Conservation (phyloP, 495 filamentous ascomycete genomes). For the Penicillium canariense region DNA sequence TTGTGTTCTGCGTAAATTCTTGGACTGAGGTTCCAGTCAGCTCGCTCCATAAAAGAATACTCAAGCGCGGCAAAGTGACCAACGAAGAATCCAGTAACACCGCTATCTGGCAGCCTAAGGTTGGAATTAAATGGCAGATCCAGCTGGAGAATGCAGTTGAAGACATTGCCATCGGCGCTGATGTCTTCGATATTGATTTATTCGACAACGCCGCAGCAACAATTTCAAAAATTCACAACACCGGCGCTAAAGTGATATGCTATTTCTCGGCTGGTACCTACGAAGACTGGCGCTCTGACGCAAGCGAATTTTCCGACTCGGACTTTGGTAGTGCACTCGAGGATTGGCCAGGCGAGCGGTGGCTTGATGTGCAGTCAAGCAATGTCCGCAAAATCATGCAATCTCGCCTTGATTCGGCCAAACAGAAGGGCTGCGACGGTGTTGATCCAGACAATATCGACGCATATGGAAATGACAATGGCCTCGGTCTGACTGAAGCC, state of each 20-base stretch:
- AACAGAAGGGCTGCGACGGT: constrained; percentile 62
- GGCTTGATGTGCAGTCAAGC: constrained; percentile 57
- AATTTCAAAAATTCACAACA: constrained; percentile 47
- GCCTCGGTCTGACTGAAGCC: constrained; percentile 50
- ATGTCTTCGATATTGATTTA: constrained; percentile 62
- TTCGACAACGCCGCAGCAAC: constrained; percentile 48
- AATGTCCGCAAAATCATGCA: constrained; percentile 63
- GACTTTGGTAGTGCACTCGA: constrained; percentile 55
- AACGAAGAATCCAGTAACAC: background rate
- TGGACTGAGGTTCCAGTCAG: background rate
- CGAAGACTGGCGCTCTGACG: constrained; percentile 58
- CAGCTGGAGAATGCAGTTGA: constrained; percentile 44
- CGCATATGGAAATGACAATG: constrained; percentile 57
- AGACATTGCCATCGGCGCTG: constrained; percentile 43
- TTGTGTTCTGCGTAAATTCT: background rate
- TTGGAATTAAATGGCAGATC: constrained; percentile 56
- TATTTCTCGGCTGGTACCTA: constrained; percentile 71
- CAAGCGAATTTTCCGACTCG: constrained; percentile 43
- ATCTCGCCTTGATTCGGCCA: constrained; percentile 53
- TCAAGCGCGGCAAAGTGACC: background rate
- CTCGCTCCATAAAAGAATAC: background rate
- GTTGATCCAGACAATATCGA: constrained; percentile 75
- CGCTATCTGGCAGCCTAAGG: constrained; percentile 43
- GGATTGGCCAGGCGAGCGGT: constrained; percentile 67
- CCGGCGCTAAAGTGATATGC: constrained; percentile 61